Conservation (phyloP, 805 yeast species). For the Sungouiozyma ichnusensis region DNA sequence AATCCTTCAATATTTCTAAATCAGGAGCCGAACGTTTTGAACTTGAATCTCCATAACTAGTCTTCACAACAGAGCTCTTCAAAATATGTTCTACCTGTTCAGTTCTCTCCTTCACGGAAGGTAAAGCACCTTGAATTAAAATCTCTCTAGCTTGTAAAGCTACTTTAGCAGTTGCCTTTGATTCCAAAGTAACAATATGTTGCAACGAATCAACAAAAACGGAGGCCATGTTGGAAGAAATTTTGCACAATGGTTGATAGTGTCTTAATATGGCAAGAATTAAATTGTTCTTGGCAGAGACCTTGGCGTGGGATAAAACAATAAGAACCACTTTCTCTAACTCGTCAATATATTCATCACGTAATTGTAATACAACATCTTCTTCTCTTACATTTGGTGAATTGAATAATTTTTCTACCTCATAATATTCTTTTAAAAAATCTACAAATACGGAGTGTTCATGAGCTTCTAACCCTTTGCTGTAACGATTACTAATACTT, state of each 20-base stretch:
- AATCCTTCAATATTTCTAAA: slow-evolving; percentile 70
- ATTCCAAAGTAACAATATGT: slow-evolving; percentile 76
- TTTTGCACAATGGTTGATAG: slow-evolving; percentile 70
- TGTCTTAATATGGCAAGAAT: slow-evolving; percentile 74
- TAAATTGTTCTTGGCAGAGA: slow-evolving; percentile 85
- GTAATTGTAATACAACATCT: slow-evolving; percentile 72
- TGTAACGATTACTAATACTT: slow-evolving; percentile 58
- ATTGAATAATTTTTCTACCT: slow-evolving; percentile 67
- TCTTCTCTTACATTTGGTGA: slow-evolving; percentile 76
- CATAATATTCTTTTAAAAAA: slow-evolving; percentile 61
- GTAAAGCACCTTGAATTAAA: slow-evolving; percentile 91
- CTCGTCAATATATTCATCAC: slow-evolving; percentile 79
- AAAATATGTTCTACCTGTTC: slow-evolving; percentile 96
- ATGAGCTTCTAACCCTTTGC: slow-evolving; percentile 70
- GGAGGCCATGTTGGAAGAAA: slow-evolving; percentile 57
- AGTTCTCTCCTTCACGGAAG: slow-evolving; percentile 90
- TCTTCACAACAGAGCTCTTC: slow-evolving; percentile 80
- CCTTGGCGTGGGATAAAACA: slow-evolving; percentile 84
- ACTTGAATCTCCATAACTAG: slow-evolving; percentile 79
- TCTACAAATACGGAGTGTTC: slow-evolving; percentile 67
- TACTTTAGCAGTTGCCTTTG: slow-evolving; percentile 86
- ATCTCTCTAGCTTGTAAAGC: slow-evolving; percentile 93
- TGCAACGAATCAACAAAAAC: slow-evolving; percentile 63
- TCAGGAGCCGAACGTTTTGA: slow-evolving; percentile 73
- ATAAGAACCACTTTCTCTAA: slow-evolving; percentile 59